Conservation (phyloP, 2,329 filamentous ascomycete species). For the Albifimbria verrucaria region DNA sequence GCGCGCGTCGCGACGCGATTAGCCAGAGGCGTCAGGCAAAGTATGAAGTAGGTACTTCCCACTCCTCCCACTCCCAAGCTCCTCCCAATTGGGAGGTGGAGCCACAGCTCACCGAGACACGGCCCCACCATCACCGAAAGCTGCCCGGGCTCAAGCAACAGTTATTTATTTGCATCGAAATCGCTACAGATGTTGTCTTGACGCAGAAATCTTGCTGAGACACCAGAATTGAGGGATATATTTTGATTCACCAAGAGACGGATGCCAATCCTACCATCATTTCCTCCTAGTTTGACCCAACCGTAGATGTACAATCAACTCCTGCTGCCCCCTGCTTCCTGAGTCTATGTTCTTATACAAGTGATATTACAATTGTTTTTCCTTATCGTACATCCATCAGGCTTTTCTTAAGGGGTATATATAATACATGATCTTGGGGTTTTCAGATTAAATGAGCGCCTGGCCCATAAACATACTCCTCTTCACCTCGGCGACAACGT, state of each 20-base stretch:
- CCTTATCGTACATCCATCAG: slow-evolving; percentile 18
- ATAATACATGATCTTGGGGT: background rate
- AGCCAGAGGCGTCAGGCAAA: background rate
- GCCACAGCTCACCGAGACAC: background rate
- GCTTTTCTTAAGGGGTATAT: background rate
- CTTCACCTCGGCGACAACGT: slow-evolving; percentile 87
- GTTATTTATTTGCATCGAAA: too few species aligned
- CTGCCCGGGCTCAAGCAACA: background rate
- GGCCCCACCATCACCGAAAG: background rate
- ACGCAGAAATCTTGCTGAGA: too few species aligned
- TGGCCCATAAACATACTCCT: slow-evolving; percentile 84
- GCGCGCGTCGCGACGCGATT: slow-evolving; percentile 27
- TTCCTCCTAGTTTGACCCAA: too few species aligned
- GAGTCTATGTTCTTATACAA: too few species aligned
- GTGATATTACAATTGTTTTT: slow-evolving; percentile 9
- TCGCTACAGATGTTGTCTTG: too few species aligned
- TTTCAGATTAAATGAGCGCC: slow-evolving; percentile 59
- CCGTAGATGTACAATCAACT: background rate
- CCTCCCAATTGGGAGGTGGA: background rate
- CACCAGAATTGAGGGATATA: too few species aligned
- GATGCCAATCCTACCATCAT: too few species aligned
- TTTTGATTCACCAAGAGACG: too few species aligned
- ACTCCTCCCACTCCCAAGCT: background rate
- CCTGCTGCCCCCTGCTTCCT: too few species aligned
- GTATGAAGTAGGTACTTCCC: too few species aligned